Evolutionary conservation across 2,329 filamentous ascomycete genomes (phyloP).

Genomic region (Colletotrichum gloeosporioides): DNA sequence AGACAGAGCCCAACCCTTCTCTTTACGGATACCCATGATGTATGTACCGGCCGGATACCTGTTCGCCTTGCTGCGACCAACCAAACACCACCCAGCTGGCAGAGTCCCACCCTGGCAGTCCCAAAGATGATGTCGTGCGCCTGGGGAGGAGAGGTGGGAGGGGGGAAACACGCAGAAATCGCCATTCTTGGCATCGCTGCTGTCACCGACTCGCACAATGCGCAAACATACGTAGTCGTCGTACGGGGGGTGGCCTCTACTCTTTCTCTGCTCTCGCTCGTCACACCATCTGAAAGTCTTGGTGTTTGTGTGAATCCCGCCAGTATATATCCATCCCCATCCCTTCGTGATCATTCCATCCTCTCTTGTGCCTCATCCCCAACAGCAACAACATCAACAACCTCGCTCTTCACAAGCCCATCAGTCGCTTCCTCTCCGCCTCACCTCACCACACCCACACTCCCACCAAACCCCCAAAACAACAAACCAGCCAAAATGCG

Average conservation of each 20-base stretch:
- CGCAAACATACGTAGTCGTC: constrained; percentile 7
- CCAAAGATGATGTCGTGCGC: constrained; percentile 17
- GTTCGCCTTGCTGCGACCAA: neutral
- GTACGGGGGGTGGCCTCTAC: neutral
- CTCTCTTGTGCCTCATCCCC: neutral
- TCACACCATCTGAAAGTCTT: neutral
- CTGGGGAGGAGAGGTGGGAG: neutral
- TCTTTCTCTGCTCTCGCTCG: neutral
- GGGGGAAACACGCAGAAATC: neutral
- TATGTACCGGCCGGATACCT: neutral
- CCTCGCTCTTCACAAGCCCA: neutral
- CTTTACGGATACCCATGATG: neutral
- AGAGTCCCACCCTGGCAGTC: neutral
- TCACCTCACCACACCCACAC: neutral
- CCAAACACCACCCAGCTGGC: neutral
- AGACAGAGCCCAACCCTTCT: constrained; percentile 2
- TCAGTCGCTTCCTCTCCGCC: constrained; percentile 1
- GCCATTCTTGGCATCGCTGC: constrained; percentile 18
- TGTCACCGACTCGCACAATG: constrained; percentile 17
- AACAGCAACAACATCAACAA: neutral
- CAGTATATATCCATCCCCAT: constrained; percentile 11
- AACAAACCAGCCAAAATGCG: constrained; percentile 23
- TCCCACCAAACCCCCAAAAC: neutral
- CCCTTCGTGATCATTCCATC: neutral
- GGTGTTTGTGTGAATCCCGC: neutral